A percentile compares a stretch with the other conserved stretches of the same genome.
Evolutionary conservation across 2,329 filamentous ascomycete species (phyloP).

Genomic region (Thermothelomyces thermophilus): DNA sequence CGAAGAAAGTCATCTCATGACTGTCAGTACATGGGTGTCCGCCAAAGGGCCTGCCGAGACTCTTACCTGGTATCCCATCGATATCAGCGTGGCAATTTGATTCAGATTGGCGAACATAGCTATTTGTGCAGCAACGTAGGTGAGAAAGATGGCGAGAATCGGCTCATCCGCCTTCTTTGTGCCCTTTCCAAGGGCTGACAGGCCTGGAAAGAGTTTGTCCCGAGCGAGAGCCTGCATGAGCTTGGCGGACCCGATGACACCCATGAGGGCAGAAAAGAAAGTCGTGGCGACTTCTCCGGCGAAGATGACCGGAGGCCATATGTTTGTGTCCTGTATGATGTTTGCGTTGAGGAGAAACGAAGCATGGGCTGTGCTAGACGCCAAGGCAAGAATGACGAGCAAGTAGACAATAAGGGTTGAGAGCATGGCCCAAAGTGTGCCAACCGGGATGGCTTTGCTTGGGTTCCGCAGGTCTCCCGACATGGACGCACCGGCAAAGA

Average conservation of each 20-base stretch:
- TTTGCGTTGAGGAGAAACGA: constrained; percentile 72
- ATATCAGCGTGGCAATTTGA: constrained; percentile 81
- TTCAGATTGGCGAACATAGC: constrained; percentile 80
- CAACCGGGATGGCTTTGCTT: constrained; percentile 75
- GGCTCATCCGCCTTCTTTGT: constrained; percentile 68
- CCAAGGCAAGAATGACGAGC: constrained; percentile 71
- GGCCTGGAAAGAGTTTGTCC: constrained; percentile 70
- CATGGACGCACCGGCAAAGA: constrained; percentile 75
- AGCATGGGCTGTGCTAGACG: constrained; percentile 64
- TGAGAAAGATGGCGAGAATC: constrained; percentile 66
- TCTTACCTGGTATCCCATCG: constrained; percentile 72
- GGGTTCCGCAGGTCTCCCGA: constrained; percentile 78
- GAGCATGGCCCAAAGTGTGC: constrained; percentile 71
- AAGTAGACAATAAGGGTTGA: constrained; percentile 72
- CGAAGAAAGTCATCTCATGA: constrained; percentile 74
- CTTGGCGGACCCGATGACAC: constrained; percentile 77
- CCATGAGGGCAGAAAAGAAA: constrained; percentile 82
- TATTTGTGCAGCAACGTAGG: constrained; percentile 67
- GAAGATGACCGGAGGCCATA: constrained; percentile 67
- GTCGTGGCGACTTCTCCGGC: constrained; percentile 77
- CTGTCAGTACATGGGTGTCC: constrained; percentile 11
- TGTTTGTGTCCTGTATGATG: constrained; percentile 71
- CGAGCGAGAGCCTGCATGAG: constrained; percentile 75
- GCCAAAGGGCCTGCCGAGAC: constrained; percentile 2
- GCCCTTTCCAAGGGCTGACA: constrained; percentile 67